These are phyloP conservation scores for Prinsepia uniflora DNA, from an alignment of 306 rosid species.

Conservation along the genomic window DNA sequence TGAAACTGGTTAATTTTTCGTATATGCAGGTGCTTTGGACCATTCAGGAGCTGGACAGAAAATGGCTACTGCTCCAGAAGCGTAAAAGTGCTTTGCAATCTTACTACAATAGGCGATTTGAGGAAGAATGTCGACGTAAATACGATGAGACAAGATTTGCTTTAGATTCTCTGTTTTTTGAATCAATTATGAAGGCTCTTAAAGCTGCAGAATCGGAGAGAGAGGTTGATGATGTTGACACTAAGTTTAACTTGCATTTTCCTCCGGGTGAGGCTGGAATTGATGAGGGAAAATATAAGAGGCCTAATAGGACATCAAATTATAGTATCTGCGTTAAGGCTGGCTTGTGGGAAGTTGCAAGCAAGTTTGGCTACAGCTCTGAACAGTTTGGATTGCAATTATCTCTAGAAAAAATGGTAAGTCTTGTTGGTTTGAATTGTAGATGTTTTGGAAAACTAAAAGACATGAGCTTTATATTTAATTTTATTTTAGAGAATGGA, in stretches of 20 bases:
- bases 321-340: slow-evolving; percentile 78
- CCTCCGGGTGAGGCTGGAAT: slow-evolving; percentile 90
- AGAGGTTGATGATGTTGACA: slow-evolving; percentile 98
- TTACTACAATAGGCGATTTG: slow-evolving; percentile 72
- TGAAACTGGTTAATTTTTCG: slow-evolving; percentile 18
- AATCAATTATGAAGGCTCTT: slow-evolving; percentile 77
- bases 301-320: slow-evolving; percentile 84
- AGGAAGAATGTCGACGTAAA: slow-evolving; percentile 77
- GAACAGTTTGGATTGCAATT: slow-evolving; percentile 91
- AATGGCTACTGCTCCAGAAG: slow-evolving; percentile 94
- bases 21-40: slow-evolving; percentile 77
- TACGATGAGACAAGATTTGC: slow-evolving; percentile 73
- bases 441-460: slow-evolving; percentile 11
- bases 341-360: slow-evolving; percentile 96
- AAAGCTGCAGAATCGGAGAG: slow-evolving; percentile 95
- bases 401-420: slow-evolving; percentile 64
- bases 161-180: slow-evolving; percentile 72
- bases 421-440: slow-evolving; percentile 30
- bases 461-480: slow-evolving; percentile 11
- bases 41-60: slow-evolving; percentile 81
- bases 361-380: slow-evolving; percentile 88
- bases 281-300: slow-evolving; percentile 93
- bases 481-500: slow-evolving; percentile 49
- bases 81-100: slow-evolving; percentile 79
- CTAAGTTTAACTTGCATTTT: slow-evolving; percentile 92